phyloP scores from a whole-genome alignment of 225 moss, liverwort and hornwort genomes.

The Antitrichia curtipendula region DNA sequence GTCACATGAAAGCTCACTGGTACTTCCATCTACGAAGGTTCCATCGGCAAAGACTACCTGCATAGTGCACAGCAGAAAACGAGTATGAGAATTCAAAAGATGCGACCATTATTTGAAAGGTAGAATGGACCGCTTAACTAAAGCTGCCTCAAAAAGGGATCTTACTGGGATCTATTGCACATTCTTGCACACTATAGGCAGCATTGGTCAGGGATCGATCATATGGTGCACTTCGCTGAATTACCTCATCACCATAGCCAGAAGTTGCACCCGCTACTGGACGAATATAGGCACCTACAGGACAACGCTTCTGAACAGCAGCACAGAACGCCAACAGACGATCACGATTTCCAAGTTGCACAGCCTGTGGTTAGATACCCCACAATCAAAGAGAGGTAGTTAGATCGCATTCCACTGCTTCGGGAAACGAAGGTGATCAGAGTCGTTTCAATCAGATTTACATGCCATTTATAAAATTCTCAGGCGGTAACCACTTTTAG shows the following conservation, averaged over 20 bases:
- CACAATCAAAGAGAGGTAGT: background rate
- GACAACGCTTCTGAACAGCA: constrained; percentile 75
- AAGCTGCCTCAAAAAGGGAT: background rate
- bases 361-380: constrained; percentile 35
- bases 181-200: background rate
- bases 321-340: constrained; percentile 75
- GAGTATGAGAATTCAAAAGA: background rate
- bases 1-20: constrained; percentile 89
- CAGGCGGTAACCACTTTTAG: background rate
- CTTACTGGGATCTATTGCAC: background rate
- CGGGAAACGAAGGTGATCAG: background rate
- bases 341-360: constrained; percentile 64
- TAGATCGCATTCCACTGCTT: background rate
- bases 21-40: constrained; percentile 89
- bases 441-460: background rate
- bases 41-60: constrained; percentile 98
- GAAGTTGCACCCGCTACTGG: constrained; percentile 77
- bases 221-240: background rate
- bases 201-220: background rate
- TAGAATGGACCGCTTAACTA: background rate
- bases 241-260: constrained; percentile 88
- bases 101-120: background rate
- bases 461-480: background rate
- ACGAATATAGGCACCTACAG: constrained; percentile 85
- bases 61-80: background rate